Percentiles rank a stretch among this genome's conserved stretches.
Evolutionary conservation across 768 basidiomycete species (phyloP).

Genomic region (Leccinum barrowsii): DNA sequence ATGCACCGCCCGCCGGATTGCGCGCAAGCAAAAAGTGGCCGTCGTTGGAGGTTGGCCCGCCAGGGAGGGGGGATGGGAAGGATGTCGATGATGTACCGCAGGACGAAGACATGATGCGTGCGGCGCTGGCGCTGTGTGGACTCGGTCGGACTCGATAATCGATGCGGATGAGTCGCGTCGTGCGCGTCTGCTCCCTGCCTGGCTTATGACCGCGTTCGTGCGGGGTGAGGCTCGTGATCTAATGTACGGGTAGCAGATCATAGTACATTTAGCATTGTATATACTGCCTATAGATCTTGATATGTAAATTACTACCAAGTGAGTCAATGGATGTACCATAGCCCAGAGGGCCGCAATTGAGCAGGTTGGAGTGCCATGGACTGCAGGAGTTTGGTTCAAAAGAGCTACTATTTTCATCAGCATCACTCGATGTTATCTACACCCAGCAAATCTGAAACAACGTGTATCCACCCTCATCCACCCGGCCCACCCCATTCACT

Average conservation of each 20-base stretch:
- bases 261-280: background rate
- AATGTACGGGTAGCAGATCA: background rate
- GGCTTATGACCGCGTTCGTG: background rate
- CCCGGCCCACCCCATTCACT: constrained; percentile 53
- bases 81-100: constrained; percentile 26
- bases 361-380: too few relatives aligned
- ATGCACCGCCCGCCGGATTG: background rate
- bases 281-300: constrained; percentile 3
- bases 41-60: background rate
- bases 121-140: constrained; percentile 65
- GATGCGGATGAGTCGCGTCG: constrained; percentile 11
- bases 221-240: background rate
- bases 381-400: too few relatives aligned
- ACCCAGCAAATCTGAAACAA: background rate
- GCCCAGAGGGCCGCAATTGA: too few relatives aligned
- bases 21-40: constrained; percentile 1
- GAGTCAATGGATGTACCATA: background rate
- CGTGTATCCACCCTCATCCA: background rate
- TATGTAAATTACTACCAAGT: constrained; percentile 3
- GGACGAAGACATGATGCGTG: constrained; percentile 69
- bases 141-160: constrained; percentile 31
- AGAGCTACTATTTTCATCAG: too few relatives aligned
- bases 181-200: background rate
- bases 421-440: background rate
- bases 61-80: background rate